phyloP scores from a whole-genome alignment of 106 monocot genomes.

The Platanthera guangdongensis region DNA sequence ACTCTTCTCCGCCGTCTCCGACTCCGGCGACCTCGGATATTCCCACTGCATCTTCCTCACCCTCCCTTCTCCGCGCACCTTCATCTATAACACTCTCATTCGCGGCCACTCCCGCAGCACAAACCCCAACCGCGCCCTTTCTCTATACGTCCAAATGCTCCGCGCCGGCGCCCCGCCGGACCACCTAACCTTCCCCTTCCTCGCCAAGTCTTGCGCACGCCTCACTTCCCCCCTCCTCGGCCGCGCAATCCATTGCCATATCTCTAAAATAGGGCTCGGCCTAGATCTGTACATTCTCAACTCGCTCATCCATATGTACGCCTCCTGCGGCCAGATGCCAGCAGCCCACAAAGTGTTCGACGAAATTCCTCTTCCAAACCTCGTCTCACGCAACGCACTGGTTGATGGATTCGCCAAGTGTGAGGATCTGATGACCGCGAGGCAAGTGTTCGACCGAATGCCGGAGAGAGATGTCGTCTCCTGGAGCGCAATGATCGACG shows the following conservation, averaged over 20 bases:
- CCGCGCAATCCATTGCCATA: slow-evolving; percentile 25
- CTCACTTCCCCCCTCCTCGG: slow-evolving; percentile 22
- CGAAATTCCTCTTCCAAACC: slow-evolving; percentile 28
- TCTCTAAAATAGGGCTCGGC: slow-evolving; percentile 21
- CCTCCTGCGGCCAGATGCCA: slow-evolving; percentile 23
- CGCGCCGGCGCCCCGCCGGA: slow-evolving; percentile 24
- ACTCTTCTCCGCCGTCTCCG: slow-evolving; percentile 42
- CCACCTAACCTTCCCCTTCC: slow-evolving; percentile 55
- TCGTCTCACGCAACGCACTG: slow-evolving; percentile 59
- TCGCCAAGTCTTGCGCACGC: slow-evolving; percentile 52
- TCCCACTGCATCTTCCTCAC: slow-evolving; percentile 22
- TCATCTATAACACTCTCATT: slow-evolving; percentile 54
- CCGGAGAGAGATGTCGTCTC: slow-evolving; percentile 47
- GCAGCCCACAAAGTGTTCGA: slow-evolving; percentile 43
- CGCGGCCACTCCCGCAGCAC: slow-evolving; percentile 39
- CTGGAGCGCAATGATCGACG: slow-evolving; percentile 72
- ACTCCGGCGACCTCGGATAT: slow-evolving; percentile 30
- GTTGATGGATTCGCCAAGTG: slow-evolving; percentile 49
- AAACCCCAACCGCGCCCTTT: slow-evolving; percentile 32
- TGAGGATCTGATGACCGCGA: slow-evolving; percentile 33
- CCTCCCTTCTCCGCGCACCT: slow-evolving; percentile 26
- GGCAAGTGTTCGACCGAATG: slow-evolving; percentile 47
- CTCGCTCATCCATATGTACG: slow-evolving; percentile 64
- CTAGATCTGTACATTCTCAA: slow-evolving; percentile 39
- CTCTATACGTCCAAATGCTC: slow-evolving; percentile 35